A percentile compares a stretch with the other conserved stretches of the same genome.
These are phyloP conservation scores for Chalciporus sp. DNA, from an alignment of 1,284 basidiomycete genomes.

Conservation along the genomic window DNA sequence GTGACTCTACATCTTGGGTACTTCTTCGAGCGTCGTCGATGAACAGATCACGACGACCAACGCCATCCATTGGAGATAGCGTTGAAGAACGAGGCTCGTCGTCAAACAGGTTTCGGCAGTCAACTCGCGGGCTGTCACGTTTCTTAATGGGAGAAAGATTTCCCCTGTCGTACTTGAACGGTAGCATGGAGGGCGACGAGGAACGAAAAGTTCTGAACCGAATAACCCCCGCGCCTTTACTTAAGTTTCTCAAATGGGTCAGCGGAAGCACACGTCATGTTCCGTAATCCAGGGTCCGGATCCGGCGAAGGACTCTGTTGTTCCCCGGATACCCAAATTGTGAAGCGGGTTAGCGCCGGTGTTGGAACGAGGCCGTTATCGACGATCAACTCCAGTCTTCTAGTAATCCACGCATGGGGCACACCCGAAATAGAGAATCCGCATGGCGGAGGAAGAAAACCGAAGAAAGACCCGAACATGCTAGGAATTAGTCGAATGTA, in stretches of 20 bases:
- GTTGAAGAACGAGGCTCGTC: not conserved
- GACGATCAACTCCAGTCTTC: not conserved
- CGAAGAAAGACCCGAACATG: not conserved
- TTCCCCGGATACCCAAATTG: conserved; percentile 1
- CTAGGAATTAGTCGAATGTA: not conserved
- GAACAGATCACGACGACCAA: conserved; percentile 2
- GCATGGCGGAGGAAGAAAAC: no score
- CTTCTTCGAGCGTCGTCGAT: conserved; percentile 9
- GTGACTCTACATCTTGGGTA: conserved; percentile 14
- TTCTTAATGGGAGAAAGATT: conserved; percentile 26
- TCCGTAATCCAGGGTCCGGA: not conserved
- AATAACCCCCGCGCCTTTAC: conserved; percentile 6
- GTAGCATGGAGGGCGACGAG: conserved; percentile 15
- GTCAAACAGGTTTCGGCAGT: conserved; percentile 28
- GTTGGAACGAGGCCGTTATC: not conserved
- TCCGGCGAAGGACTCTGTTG: not conserved
- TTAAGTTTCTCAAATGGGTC: not conserved
- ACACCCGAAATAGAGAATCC: no score
- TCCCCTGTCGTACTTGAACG: conserved; percentile 9
- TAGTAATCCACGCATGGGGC: not conserved
- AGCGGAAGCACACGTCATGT: not conserved
- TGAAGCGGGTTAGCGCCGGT: not conserved
- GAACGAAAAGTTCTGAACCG: not conserved
- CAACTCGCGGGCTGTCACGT: conserved; percentile 15
- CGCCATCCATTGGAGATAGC: not conserved